These are phyloP conservation scores for Candida smagusa DNA, from an alignment of 1,139 yeast genomes.

Conservation along the genomic window DNA sequence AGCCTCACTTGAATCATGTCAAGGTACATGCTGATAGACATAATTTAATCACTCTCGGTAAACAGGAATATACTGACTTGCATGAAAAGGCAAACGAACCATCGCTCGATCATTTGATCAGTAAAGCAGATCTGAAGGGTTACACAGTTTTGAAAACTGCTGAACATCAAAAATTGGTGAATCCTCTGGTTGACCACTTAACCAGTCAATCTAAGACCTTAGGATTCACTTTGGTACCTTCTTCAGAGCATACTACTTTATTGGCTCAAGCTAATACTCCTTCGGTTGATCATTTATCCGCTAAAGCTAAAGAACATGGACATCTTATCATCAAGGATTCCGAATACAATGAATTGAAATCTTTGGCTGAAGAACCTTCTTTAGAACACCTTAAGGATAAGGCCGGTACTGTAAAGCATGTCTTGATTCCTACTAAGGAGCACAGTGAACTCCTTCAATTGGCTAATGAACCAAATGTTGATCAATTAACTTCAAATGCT, in stretches of 20 bases:
- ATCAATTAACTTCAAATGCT: constrained; percentile 19
- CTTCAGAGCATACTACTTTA: constrained; percentile 7
- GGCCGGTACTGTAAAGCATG: constrained; percentile 2
- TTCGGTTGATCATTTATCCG: constrained; percentile 14
- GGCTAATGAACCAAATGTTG: constrained; percentile 27
- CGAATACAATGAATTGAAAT: constrained; percentile 7
- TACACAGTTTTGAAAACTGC: constrained; percentile 11
- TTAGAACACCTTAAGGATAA: constrained; percentile 16
- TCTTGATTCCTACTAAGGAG: constrained; percentile 5
- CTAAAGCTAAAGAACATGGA: constrained; percentile 13
- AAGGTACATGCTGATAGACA: constrained; percentile 34
- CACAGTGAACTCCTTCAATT: constrained; percentile 11
- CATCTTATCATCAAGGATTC: constrained; percentile 16
- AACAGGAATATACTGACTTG: constrained; percentile 34
- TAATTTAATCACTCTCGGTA: constrained; percentile 33
- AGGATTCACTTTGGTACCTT: constrained; percentile 17
- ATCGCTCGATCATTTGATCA: constrained; percentile 13
- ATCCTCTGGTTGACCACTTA: constrained; percentile 27
- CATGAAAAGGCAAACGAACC: constrained; percentile 34
- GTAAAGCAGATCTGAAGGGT: constrained; percentile 13
- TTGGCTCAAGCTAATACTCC: constrained; percentile 15
- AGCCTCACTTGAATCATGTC: constrained; percentile 33
- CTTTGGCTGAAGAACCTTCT: constrained; percentile 17
- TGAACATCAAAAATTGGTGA: constrained; percentile 16
- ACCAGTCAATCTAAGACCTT: constrained; percentile 25